Evolutionary conservation across 2,329 filamentous ascomycete species (phyloP).

Genomic region (Gnomoniopsis smithogilvyi): DNA sequence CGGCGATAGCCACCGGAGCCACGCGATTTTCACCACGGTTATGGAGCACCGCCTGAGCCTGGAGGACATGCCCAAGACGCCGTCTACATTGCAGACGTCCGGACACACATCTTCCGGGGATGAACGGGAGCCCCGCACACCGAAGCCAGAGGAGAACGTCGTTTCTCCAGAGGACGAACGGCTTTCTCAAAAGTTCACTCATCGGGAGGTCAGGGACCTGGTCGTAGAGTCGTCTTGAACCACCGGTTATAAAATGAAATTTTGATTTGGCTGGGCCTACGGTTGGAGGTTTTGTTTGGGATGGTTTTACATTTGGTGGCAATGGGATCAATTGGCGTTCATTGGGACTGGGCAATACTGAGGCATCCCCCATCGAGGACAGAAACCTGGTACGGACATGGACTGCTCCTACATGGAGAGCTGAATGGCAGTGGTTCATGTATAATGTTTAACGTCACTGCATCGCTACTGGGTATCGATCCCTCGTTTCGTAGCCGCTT

Average conservation of each 20-base stretch:
- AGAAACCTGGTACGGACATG: slow-evolving; percentile 7
- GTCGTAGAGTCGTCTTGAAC: slow-evolving; percentile 8
- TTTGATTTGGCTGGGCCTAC: background rate
- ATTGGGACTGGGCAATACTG: background rate
- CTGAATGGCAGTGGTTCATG: slow-evolving; percentile 12
- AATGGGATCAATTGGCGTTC: slow-evolving; percentile 14
- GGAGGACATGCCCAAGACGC: slow-evolving; percentile 17
- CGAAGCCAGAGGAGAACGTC: slow-evolving; percentile 21
- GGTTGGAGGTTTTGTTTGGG: background rate
- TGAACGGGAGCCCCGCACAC: slow-evolving; percentile 26
- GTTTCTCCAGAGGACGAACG: slow-evolving; percentile 2
- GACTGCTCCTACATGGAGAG: background rate
- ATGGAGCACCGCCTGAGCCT: slow-evolving; percentile 19
- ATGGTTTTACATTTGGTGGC: background rate
- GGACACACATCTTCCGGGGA: slow-evolving; percentile 24
- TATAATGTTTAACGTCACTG: slow-evolving; percentile 17
- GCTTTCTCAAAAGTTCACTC: slow-evolving; percentile 1
- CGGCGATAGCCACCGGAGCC: slow-evolving; percentile 22
- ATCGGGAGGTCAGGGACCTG: slow-evolving; percentile 10
- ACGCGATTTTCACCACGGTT: slow-evolving; percentile 25
- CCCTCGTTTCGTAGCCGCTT: slow-evolving; percentile 12
- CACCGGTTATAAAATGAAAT: background rate
- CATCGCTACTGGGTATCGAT: slow-evolving; percentile 14
- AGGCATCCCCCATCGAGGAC: slow-evolving; percentile 5
- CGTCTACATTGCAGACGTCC: slow-evolving; percentile 19